A percentile compares a stretch with the other conserved stretches of the same genome.
Evolutionary conservation across 176 grass and related monocot genomes (phyloP).

Genomic region (Carex kokanica): DNA sequence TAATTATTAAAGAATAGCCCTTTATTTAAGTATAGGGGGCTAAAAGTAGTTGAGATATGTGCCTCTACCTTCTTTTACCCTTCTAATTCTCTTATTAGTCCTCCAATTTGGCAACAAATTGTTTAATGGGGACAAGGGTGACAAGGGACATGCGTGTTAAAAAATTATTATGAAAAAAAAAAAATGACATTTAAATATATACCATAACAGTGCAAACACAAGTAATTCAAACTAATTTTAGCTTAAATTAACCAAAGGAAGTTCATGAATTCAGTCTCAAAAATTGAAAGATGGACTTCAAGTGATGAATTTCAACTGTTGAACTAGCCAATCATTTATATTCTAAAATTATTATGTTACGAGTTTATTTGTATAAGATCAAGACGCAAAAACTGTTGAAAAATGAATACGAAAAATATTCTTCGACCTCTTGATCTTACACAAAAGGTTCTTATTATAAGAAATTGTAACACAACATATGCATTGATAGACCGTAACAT

Average conservation of each 20-base stretch:
- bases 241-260: not conserved
- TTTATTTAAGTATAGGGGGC: slow-evolving; percentile 1
- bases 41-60: slow-evolving; percentile 5
- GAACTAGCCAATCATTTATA: not conserved
- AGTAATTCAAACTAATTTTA: not conserved
- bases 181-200: not conserved
- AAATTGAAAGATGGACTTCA: not conserved
- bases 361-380: not conserved
- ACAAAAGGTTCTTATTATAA: too few species aligned
- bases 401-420: too few species aligned
- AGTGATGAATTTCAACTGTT: not conserved
- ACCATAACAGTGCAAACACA: not conserved
- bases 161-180: not conserved
- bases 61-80: not conserved
- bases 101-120: not conserved
- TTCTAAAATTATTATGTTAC: not conserved
- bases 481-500: too few species aligned
- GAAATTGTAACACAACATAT: too few species aligned
- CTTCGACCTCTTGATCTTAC: too few species aligned
- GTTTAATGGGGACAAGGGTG: not conserved
- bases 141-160: not conserved
- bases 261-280: not conserved
- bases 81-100: not conserved
- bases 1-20: not conserved
- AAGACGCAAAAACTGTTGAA: too few species aligned